A percentile compares a stretch with the other conserved stretches of the same genome.
Evolutionary conservation across 371 early-diverging fungal genomes (phyloP).

Genomic region (Mycotypha africana): DNA sequence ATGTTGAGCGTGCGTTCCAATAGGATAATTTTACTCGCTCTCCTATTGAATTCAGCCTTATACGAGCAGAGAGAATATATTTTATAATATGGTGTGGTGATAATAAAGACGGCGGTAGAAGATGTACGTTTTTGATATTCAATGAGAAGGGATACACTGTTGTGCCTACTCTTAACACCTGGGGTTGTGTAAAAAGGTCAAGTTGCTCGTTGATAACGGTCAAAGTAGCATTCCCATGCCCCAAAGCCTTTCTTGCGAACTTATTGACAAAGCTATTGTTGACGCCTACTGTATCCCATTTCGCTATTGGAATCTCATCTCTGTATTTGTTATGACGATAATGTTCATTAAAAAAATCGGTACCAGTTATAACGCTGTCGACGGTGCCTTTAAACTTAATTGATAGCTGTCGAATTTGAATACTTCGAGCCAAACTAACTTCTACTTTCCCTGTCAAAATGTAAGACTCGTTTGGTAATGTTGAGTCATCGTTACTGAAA

Average conservation of each 20-base stretch:
- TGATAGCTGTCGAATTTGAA: slow-evolving; percentile 20
- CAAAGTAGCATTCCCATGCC: slow-evolving; percentile 5
- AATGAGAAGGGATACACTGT: slow-evolving; percentile 22
- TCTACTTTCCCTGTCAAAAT: slow-evolving; percentile 21
- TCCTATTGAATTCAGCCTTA: slow-evolving; percentile 17
- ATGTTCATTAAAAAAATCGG: slow-evolving; percentile 6
- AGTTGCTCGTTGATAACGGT: slow-evolving; percentile 8
- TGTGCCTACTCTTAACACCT: slow-evolving; percentile 11
- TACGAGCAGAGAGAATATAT: slow-evolving; percentile 18
- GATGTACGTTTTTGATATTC: slow-evolving; percentile 10
- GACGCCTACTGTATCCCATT: slow-evolving; percentile 6
- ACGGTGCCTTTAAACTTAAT: slow-evolving; percentile 24
- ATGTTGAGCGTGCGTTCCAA: slow-evolving; percentile 12
- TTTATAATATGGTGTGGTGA: slow-evolving; percentile 24
- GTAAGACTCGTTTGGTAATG: slow-evolving; percentile 20
- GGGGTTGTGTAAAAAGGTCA: slow-evolving; percentile 1
- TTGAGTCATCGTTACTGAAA: slow-evolving; percentile 13
- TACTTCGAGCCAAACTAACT: slow-evolving; percentile 13
- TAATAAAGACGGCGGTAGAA: slow-evolving; percentile 19
- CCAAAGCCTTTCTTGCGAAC: slow-evolving; percentile 3
- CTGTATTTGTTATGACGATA: neutral
- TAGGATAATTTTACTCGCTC: slow-evolving; percentile 24
- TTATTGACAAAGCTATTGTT: slow-evolving; percentile 2
- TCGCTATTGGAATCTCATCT: slow-evolving; percentile 9
- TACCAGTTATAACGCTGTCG: slow-evolving; percentile 14